Base-by-base conservation (phyloP, 495 filamentous ascomycete species). In the Schizothecium vesticola region DNA sequence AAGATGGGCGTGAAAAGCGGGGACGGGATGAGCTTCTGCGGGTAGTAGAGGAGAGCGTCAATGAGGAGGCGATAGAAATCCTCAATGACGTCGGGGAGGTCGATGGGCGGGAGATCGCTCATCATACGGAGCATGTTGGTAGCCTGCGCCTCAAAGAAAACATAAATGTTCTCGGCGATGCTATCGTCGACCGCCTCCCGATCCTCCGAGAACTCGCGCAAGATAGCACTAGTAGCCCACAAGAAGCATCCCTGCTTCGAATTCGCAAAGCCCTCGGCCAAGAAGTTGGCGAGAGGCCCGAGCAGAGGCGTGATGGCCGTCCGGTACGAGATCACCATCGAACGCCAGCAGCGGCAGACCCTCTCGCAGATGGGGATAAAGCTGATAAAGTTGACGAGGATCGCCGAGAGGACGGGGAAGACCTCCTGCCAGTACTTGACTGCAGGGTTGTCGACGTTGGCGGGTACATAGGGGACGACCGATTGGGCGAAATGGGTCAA, bases 381-480 rank as follows among this genome's bases (percentile, higher is more conserved):
- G 67, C 86, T 81, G 67, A 90, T 86, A 78, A 97, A 98, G 77
- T 88, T 93, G 72, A 94, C 89, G 56, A 92, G 86, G 67, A 99
- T 91, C 6, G 88, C 90, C 16, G 91, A 85, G 72, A 98, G 83
- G 58, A 97, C 86, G 6, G 92, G 92, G 77, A 97, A 90, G 36
- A 98, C 91, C 75, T 97, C 93, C 68, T 93, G 86, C 83, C 94
- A 97, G 78, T 98, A 99, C 73, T 93, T 94, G 43, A 99, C 94
- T 0, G 92, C 94, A 10, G 96, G 95, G 72, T 98, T 93, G 65
- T 90, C 89, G 67, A 89, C 81, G 59, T 83, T 83, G n/a, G 81
- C 86, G 31, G 87, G 84, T 59, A 96, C 88, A 65, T 91, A 89
- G 2, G 95, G 94, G 60, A 86, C 81, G 23, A 97, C 91, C 51